These are phyloP conservation scores for Kwoniella botswanensis DNA, from an alignment of 768 basidiomycete species.

Conservation along the genomic window DNA sequence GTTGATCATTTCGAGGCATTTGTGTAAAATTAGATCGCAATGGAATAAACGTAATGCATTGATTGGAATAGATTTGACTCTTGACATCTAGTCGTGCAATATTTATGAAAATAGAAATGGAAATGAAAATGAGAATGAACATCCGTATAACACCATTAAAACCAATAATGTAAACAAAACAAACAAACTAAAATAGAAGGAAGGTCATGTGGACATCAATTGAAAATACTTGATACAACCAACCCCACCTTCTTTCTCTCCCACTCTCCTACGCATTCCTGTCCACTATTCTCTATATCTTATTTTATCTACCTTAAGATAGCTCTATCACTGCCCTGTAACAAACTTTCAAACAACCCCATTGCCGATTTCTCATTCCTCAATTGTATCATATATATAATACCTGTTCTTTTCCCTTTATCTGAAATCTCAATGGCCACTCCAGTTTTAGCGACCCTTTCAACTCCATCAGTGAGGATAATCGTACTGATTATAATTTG, in stretches of 20 bases:
- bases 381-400: constrained; percentile 96
- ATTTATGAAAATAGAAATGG: background rate
- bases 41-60: too few relatives aligned
- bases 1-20: too few relatives aligned
- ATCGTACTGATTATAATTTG: constrained; percentile 90
- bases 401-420: constrained; percentile 85
- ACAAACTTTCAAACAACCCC: constrained; percentile 81
- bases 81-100: constrained; percentile 5
- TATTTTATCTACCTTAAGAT: constrained; percentile 8
- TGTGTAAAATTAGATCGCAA: too few relatives aligned
- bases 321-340: constrained; percentile 83
- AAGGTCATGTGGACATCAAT: background rate
- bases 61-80: background rate
- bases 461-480: constrained; percentile 92
- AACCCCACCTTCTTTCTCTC: background rate
- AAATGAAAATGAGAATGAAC: background rate
- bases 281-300: background rate
- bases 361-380: constrained; percentile 85
- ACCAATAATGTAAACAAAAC: too few relatives aligned
- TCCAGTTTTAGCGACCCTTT: constrained; percentile 97
- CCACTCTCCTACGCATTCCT: background rate
- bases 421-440: constrained; percentile 95
- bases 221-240: background rate
- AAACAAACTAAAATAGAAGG: background rate
- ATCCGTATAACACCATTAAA: background rate